phyloP scores from a whole-genome alignment of 2,329 filamentous ascomycete species.

The Botrytis paeoniae region DNA sequence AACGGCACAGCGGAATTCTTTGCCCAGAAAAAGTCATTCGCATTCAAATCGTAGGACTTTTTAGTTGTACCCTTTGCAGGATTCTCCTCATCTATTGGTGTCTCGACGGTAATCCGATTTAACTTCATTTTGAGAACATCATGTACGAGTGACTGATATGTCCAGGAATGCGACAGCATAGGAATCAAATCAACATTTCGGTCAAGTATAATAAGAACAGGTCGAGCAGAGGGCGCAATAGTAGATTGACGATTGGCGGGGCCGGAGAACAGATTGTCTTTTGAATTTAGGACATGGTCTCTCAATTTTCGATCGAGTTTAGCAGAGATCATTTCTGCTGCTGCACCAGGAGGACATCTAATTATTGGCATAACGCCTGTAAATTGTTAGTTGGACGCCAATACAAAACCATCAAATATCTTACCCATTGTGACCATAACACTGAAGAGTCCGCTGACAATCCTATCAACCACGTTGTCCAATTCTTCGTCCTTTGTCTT shows the following conservation, averaged over 20 bases:
- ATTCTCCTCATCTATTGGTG: constrained; percentile 73
- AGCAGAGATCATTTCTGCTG: constrained; percentile 89
- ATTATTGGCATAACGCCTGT: constrained; percentile 90
- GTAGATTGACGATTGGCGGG: constrained; percentile 54
- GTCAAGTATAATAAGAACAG: constrained; percentile 90
- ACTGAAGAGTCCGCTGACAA: constrained; percentile 95
- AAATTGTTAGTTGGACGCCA: constrained; percentile 31
- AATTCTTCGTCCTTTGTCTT: constrained; percentile 87
- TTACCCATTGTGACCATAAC: constrained; percentile 96
- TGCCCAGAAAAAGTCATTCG: constrained; percentile 94
- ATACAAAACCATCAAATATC: constrained; percentile 26
- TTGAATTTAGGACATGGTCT: constrained; percentile 95
- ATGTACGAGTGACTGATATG: constrained; percentile 78
- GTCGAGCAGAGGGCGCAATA: constrained; percentile 68
- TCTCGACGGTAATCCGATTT: constrained; percentile 91
- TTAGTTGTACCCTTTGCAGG: constrained; percentile 74
- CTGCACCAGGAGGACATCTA: constrained; percentile 85
- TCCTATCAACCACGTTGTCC: constrained; percentile 81
- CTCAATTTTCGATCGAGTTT: constrained; percentile 94
- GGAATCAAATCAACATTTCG: constrained; percentile 93
- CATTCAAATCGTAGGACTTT: constrained; percentile 83
- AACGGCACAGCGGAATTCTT: constrained; percentile 90
- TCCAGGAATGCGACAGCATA: constrained; percentile 98
- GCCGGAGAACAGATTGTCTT: constrained; percentile 88
- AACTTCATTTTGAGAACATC: constrained; percentile 76